Evolutionary conservation across 306 rosid species (phyloP), one percentile per base, ranked within the genome.

Genomic region (Quercus suber): DNA sequence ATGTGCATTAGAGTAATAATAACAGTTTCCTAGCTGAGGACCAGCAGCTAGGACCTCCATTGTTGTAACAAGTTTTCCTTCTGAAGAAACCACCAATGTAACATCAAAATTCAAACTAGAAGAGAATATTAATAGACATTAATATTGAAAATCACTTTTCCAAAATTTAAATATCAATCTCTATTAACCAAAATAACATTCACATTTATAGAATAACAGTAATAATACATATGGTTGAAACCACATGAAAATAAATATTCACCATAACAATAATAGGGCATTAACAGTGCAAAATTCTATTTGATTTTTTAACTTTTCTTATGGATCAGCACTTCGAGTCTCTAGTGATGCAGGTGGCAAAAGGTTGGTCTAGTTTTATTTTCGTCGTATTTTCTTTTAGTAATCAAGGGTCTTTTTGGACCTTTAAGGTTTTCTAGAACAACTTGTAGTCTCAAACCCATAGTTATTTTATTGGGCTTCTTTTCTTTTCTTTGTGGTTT

Each of bases 1-100:
- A 94, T 86, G 90, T 92, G 91, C 94, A 89, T 89, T 30, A 94
- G 95, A 69, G 98, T 92, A 59, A 92, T 76, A 74, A 94, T 37
- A 78, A 88, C 86, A 41, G 97, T 94, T n/a, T n/a, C n/a, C n/a
- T n/a, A n/a, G 88, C 82, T 91, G 93, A 77, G 90, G 90, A 84
- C 93, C 97, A 78, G 88, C 88, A 74, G 87, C 92, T 79, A 88
- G 79, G 73, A 92, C 97, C 78, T 92, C 94, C 76, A 78, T 89
- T 63, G 93, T 95, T 77, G 85, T 81, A 59, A 89, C 81, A 71
- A 86, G 82, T 77, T 91, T 88, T 71, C 73, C 89, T 85, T 91
- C 85, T 37, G 89, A 87, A 76, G 81, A 87, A 69, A 86, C 53
- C 73, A 94, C 97, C 87, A 94, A 76, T 73, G 82, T 76, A 74